phyloP scores from a whole-genome alignment of 495 filamentous ascomycete species.

The Aspergillus coremiiformis region DNA sequence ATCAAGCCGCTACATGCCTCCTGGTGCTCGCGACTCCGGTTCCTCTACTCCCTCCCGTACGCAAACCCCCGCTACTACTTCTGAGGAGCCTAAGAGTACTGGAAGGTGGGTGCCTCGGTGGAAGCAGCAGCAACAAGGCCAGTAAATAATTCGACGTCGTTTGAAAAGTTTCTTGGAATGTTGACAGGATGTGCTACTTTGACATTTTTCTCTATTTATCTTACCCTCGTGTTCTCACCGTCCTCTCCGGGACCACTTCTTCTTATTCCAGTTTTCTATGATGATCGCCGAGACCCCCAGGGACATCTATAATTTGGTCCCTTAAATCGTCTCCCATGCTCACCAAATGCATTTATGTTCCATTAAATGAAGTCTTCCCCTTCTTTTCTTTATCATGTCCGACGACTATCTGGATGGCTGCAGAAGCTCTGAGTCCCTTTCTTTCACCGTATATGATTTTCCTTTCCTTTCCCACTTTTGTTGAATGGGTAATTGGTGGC shows the following conservation, averaged over 20 bases:
- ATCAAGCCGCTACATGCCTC: slow-evolving; percentile 34
- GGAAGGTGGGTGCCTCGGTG: slow-evolving; percentile 40
- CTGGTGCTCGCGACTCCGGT: slow-evolving; percentile 30
- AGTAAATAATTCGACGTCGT: slow-evolving; percentile 20
- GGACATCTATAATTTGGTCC: slow-evolving; percentile 11
- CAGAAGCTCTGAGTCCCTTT: slow-evolving; percentile 3
- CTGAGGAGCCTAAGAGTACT: slow-evolving; percentile 26
- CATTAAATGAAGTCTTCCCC: slow-evolving; percentile 10
- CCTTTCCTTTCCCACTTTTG: background rate
- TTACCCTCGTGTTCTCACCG: background rate
- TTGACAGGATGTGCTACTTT: background rate
- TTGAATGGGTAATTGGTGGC: background rate
- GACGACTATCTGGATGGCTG: slow-evolving; percentile 8
- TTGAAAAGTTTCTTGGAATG: slow-evolving; percentile 10
- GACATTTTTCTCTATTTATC: background rate
- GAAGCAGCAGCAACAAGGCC: slow-evolving; percentile 38
- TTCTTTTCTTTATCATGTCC: slow-evolving; percentile 4
- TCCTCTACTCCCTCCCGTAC: slow-evolving; percentile 24
- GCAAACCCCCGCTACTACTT: slow-evolving; percentile 18
- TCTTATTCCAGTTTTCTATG: slow-evolving; percentile 2
- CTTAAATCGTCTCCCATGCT: slow-evolving; percentile 12
- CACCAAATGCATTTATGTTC: slow-evolving; percentile 16
- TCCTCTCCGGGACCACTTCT: background rate
- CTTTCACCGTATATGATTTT: background rate
- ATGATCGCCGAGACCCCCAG: slow-evolving; percentile 11